Percentiles rank a stretch among this genome's conserved stretches.
These are phyloP conservation scores for Pestalotiopsis sp. DNA, from an alignment of 2,329 filamentous ascomycete species.

Conservation along the genomic window DNA sequence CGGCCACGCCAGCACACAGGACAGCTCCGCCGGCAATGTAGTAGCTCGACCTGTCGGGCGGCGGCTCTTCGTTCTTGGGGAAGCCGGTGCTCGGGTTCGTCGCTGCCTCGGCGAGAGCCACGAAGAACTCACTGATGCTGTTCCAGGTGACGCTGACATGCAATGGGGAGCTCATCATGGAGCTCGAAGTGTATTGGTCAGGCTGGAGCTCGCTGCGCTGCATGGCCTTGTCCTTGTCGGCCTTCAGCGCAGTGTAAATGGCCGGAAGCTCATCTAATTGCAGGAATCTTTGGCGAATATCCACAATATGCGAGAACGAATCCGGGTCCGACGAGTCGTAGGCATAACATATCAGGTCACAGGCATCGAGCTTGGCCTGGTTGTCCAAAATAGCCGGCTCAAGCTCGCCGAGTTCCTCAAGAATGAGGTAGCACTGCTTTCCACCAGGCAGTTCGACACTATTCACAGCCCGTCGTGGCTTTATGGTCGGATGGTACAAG, in stretches of 20 bases:
- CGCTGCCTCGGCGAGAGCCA: slow-evolving; percentile 86
- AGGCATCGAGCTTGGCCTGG: slow-evolving; percentile 83
- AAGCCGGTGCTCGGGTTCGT: slow-evolving; percentile 88
- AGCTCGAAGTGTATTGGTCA: slow-evolving; percentile 81
- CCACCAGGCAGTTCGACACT: slow-evolving; percentile 94
- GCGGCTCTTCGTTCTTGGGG: slow-evolving; percentile 85
- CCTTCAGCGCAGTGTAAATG: slow-evolving; percentile 91
- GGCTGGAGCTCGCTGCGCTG: slow-evolving; percentile 89
- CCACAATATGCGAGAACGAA: slow-evolving; percentile 89
- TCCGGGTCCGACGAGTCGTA: slow-evolving; percentile 98
- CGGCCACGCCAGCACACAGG: slow-evolving; percentile 63
- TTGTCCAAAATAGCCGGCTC: slow-evolving; percentile 95
- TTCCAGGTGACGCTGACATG: slow-evolving; percentile 96
- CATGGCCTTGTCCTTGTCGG: slow-evolving; percentile 95
- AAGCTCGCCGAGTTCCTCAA: slow-evolving; percentile 93
- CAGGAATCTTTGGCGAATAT: slow-evolving; percentile 75
- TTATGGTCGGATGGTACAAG: slow-evolving; percentile 91
- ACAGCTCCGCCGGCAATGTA: slow-evolving; percentile 83
- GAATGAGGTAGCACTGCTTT: slow-evolving; percentile 94
- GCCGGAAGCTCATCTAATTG: slow-evolving; percentile 87
- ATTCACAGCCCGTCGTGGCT: slow-evolving; percentile 90
- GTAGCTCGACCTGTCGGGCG: slow-evolving; percentile 78
- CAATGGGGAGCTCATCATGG: slow-evolving; percentile 88
- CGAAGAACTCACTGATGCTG: slow-evolving; percentile 92
- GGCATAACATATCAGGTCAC: slow-evolving; percentile 91